Conservation (phyloP, 108 stramenopile genomes). For the Nitzschia putrida region DNA sequence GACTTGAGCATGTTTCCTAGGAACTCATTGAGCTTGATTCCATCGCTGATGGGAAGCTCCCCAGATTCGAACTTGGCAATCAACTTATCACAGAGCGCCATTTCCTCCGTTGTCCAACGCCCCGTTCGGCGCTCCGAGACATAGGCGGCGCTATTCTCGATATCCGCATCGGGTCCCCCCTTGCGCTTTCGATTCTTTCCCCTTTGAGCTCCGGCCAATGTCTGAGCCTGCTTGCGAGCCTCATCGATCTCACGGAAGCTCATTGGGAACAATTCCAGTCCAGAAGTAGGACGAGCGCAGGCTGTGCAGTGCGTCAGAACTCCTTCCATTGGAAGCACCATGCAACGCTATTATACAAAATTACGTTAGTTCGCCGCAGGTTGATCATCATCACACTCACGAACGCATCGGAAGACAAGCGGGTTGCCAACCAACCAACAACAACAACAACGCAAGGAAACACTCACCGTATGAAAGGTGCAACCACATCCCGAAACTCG, state of each 20-base stretch:
- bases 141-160: slow-evolving; percentile 23
- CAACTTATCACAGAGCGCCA: slow-evolving; percentile 72
- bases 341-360: too few relatives aligned
- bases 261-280: slow-evolving; percentile 78
- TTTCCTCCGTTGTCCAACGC: slow-evolving; percentile 85
- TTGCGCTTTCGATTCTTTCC: slow-evolving; percentile 49
- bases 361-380: neutral
- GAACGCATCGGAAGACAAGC: too few relatives aligned
- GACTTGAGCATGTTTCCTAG: slow-evolving; percentile 80
- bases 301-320: slow-evolving; percentile 33
- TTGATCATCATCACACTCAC: neutral
- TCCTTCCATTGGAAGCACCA: slow-evolving; percentile 24
- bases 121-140: slow-evolving; percentile 55
- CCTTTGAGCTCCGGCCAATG: slow-evolving; percentile 32
- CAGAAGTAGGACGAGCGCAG: slow-evolving; percentile 36
- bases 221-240: slow-evolving; percentile 41
- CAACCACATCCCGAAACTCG: slow-evolving; percentile 61
- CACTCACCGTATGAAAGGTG: slow-evolving; percentile 53
- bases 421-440: too few relatives aligned
- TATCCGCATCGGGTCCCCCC: slow-evolving; percentile 28
- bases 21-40: slow-evolving; percentile 87
- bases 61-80: slow-evolving; percentile 69
- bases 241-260: slow-evolving; percentile 83
- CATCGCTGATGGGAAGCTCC: slow-evolving; percentile 65
- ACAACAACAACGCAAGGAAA: too few relatives aligned